phyloP scores from a whole-genome alignment of 805 yeast genomes.

The Yamadazyma philogaea region DNA sequence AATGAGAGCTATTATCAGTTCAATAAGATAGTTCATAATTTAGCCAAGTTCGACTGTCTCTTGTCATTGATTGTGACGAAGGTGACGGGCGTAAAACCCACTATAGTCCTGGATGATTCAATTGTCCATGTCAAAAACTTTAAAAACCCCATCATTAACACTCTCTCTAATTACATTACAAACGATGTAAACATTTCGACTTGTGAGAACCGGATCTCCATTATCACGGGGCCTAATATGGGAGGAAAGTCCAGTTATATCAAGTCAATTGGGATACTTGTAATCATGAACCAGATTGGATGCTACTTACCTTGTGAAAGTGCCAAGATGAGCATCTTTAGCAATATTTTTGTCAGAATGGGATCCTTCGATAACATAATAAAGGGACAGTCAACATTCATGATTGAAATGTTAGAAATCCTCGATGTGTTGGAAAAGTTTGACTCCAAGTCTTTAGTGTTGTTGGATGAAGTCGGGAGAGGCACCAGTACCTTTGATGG shows the following conservation, averaged over 20 bases:
- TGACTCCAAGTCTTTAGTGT: conserved; percentile 55
- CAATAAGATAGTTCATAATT: conserved; percentile 39
- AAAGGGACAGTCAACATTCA: conserved; percentile 77
- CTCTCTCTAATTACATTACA: conserved; percentile 54
- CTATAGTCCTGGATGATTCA: conserved; percentile 36
- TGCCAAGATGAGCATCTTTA: conserved; percentile 65
- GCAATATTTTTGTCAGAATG: conserved; percentile 76
- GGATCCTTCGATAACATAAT: conserved; percentile 81
- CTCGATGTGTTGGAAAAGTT: conserved; percentile 51
- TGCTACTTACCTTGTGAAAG: conserved; percentile 66
- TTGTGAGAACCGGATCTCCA: conserved; percentile 47
- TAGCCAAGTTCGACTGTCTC: conserved; percentile 65
- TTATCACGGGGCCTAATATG: conserved; percentile 86
- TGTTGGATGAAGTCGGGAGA: conserved; percentile 76
- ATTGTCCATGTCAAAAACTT: conserved; percentile 52
- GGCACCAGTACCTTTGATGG: conserved; percentile 79
- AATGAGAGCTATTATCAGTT: conserved; percentile 33
- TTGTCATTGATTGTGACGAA: conserved; percentile 64
- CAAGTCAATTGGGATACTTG: conserved; percentile 66
- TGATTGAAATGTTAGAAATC: conserved; percentile 72
- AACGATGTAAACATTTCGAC: conserved; percentile 56
- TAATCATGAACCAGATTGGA: conserved; percentile 76
- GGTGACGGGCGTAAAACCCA: conserved; percentile 44
- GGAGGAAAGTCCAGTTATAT: conserved; percentile 83
- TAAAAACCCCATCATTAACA: conserved; percentile 66